Evolutionary conservation across 192 early-diverging fungal genomes (phyloP), one percentile per base, ranked within the genome.

Genomic region (Geranomyces michiganensis): DNA sequence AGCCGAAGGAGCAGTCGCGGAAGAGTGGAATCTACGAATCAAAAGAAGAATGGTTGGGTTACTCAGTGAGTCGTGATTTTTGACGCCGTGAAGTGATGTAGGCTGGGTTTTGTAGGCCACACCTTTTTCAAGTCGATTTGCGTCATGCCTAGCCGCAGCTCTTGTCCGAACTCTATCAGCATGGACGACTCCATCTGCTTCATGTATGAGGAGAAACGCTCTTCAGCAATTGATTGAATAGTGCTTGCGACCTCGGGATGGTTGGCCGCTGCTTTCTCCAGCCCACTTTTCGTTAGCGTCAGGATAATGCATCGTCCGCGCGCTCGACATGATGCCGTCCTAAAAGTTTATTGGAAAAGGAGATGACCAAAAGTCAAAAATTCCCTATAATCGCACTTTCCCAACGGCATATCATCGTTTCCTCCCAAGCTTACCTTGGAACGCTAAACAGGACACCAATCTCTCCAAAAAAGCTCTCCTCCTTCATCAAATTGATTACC

Each of bases 381-480:
- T 30, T 66, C 15, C 49, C 19, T 0, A 19, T 31, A 71, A 0
- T 26, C 26, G 17, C 0, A 26, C 58, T 60, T 17, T n/a, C 36
- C 3, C 36, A 3, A 41, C 36, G 5, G 36, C 36, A 7, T 10
- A 7, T 10, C 10, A 10, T 41, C 36, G 5, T 41, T 3, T 41
- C 51, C 19, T 53, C 46, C 12, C 19, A 15, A 17, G 12, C 56
- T 21, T 78, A 84, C 62, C 91, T 70, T 0, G 90, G 88, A 22
- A 92, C 84, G 15, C 83, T 83, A 71, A 88, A 92, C 3, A 92
- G 75, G 1, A 92, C 88, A 12, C 90, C 91, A 24, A 92, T 90
- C 67, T 92, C 91, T n/a, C 91, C 91, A 69, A 92, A 92, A 76
- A 92, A 92, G 29, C 83, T 85, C 49, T 86, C 82, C 70, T 90